These are phyloP conservation scores for Crithidia mellificae DNA, from an alignment of 208 protist genomes.

Conservation along the genomic window DNA sequence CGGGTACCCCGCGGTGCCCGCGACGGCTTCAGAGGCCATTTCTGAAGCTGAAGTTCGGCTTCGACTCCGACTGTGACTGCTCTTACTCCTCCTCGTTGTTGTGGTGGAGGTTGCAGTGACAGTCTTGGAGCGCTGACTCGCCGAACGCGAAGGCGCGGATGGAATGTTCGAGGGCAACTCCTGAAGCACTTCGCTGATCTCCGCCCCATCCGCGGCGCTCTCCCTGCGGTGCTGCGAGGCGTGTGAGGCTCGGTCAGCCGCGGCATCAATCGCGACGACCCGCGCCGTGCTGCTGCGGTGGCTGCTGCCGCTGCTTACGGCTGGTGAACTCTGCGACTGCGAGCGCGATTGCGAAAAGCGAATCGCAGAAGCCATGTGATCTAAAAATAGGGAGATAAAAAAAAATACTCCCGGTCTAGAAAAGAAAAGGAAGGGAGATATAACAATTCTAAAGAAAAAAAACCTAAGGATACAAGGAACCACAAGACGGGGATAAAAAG, in stretches of 20 bases:
- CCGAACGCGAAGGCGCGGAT: slow-evolving; percentile 5
- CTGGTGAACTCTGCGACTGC: slow-evolving; percentile 4
- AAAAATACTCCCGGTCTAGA: too few species aligned
- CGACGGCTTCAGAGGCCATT: not conserved
- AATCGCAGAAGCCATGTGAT: slow-evolving; percentile 19
- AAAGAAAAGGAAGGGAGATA: too few species aligned
- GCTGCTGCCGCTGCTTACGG: not conserved
- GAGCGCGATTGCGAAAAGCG: slow-evolving; percentile 25
- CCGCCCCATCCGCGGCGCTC: not conserved
- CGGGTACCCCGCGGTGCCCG: not conserved
- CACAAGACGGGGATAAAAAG: too few species aligned
- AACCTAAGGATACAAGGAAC: too few species aligned
- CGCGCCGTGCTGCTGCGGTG: too few species aligned
- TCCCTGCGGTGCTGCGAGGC: not conserved
- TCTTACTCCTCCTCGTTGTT: not conserved
- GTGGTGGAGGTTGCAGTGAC: slow-evolving; percentile 1
- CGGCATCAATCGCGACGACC: not conserved
- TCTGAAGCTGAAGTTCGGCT: not conserved
- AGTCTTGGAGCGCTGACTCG: slow-evolving; percentile 12
- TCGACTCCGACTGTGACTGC: not conserved
- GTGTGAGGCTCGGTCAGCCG: not conserved
- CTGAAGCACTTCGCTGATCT: slow-evolving; percentile 1
- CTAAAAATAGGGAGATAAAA: too few species aligned
- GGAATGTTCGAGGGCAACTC: slow-evolving; percentile 17
- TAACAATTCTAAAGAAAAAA: too few species aligned